Percentiles rank a stretch among this genome's conserved stretches.
These are phyloP conservation scores for Collybiopsis luxurians DNA, from an alignment of 768 basidiomycete species.

Conservation along the genomic window DNA sequence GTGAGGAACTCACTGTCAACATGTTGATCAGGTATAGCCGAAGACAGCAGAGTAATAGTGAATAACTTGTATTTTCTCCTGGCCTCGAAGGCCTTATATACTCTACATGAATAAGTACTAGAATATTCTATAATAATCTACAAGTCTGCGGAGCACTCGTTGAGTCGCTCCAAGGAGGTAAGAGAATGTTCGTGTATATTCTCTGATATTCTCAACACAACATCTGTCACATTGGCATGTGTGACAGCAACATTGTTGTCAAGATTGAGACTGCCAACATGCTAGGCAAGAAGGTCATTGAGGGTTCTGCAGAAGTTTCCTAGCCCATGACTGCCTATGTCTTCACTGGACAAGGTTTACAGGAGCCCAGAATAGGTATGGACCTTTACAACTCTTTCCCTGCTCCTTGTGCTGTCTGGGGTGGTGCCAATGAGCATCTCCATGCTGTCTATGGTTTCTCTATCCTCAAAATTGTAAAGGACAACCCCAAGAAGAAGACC, in stretches of 20 bases:
- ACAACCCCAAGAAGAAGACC: too few relatives aligned
- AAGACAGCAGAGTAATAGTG: too few relatives aligned
- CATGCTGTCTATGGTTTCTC: conserved; percentile 97
- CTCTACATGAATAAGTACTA: too few relatives aligned
- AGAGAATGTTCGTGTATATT: too few relatives aligned
- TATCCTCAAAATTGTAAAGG: too few relatives aligned
- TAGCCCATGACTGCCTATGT: conserved; percentile 94
- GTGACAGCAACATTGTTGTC: conserved; percentile 89
- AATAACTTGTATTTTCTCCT: too few relatives aligned
- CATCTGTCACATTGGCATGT: conserved; percentile 89
- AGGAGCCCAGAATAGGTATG: conserved; percentile 99
- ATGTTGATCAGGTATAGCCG: too few relatives aligned
- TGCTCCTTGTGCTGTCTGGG: conserved; percentile 96
- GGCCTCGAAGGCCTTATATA: too few relatives aligned
- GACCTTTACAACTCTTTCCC: conserved; percentile 92
- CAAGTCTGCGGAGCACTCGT: too few relatives aligned
- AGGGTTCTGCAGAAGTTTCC: conserved; percentile 89
- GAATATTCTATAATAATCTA: too few relatives aligned
- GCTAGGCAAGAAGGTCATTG: conserved; percentile 86
- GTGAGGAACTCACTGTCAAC: too few relatives aligned
- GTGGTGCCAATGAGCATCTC: conserved; percentile 90
- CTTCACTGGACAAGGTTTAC: conserved; percentile 98
- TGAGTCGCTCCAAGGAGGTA: too few relatives aligned
- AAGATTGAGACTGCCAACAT: conserved; percentile 83
- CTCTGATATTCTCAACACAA: conserved; percentile 78